Conservation (phyloP, 2,329 filamentous ascomycete genomes). For the Scytalidium sp. region DNA sequence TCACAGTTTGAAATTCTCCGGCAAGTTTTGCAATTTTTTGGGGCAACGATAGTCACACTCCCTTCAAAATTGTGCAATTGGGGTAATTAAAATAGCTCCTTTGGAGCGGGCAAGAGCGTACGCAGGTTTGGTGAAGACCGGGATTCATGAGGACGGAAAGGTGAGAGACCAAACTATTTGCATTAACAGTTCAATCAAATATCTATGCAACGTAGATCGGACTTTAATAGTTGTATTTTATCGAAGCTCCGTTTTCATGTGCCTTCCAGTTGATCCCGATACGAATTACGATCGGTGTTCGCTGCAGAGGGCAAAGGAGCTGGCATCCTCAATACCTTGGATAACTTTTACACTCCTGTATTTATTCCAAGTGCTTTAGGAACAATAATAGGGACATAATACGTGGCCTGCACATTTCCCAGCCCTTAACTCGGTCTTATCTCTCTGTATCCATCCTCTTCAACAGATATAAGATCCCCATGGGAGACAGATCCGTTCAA, state of each 20-base stretch:
- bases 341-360: too few relatives aligned
- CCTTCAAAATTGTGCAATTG: background rate
- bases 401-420: background rate
- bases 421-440: background rate
- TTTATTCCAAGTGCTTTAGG: too few relatives aligned
- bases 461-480: background rate
- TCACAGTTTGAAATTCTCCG: background rate
- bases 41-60: background rate
- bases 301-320: background rate
- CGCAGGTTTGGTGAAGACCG: constrained; percentile 47
- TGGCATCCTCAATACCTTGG: too few relatives aligned
- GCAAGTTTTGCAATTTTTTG: background rate
- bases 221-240: too few relatives aligned
- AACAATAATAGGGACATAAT: background rate
- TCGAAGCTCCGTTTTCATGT: too few relatives aligned
- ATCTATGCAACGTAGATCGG: too few relatives aligned
- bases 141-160: too few relatives aligned
- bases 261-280: too few relatives aligned
- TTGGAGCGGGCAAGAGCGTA: constrained; percentile 34
- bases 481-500: background rate
- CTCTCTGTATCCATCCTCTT: background rate
- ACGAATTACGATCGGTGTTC: too few relatives aligned
- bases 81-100: constrained; percentile 37
- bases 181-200: too few relatives aligned
- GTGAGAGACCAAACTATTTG: constrained; percentile 30